These are phyloP conservation scores for Ramularia endophylla DNA, from an alignment of 2,329 filamentous ascomycete species.

Conservation along the genomic window DNA sequence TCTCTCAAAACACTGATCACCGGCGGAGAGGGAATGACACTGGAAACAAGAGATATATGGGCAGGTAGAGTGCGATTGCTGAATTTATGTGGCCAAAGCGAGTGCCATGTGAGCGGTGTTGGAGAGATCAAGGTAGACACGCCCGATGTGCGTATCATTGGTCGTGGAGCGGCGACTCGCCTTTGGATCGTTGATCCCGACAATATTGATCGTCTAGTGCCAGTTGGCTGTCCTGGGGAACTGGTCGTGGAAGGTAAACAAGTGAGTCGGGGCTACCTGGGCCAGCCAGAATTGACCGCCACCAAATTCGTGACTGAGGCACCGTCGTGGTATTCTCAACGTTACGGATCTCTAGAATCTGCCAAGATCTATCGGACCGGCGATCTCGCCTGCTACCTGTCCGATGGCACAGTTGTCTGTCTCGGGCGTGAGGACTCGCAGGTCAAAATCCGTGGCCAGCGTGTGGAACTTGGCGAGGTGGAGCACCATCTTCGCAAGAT, in stretches of 20 bases:
- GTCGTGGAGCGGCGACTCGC: neutral
- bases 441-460: slow-evolving; percentile 19
- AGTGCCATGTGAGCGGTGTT: slow-evolving; percentile 7
- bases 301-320: slow-evolving; percentile 26
- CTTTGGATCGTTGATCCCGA: slow-evolving; percentile 5
- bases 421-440: slow-evolving; percentile 20
- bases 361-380: slow-evolving; percentile 16
- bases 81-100: slow-evolving; percentile 1
- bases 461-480: slow-evolving; percentile 20
- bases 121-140: too few species aligned
- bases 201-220: slow-evolving; percentile 25
- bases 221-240: slow-evolving; percentile 43
- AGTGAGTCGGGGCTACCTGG: slow-evolving; percentile 40
- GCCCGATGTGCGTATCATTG: neutral
- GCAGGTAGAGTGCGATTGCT: slow-evolving; percentile 1
- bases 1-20: slow-evolving; percentile 4
- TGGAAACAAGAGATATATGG: slow-evolving; percentile 1
- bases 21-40: slow-evolving; percentile 5
- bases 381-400: slow-evolving; percentile 20
- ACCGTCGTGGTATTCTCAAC: slow-evolving; percentile 17
- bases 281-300: slow-evolving; percentile 23
- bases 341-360: neutral
- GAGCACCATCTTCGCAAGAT: slow-evolving; percentile 3
- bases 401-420: slow-evolving; percentile 18
- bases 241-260: slow-evolving; percentile 41